A percentile compares a stretch with the other conserved stretches of the same genome.
phyloP scores from a whole-genome alignment of 164 flowering plant species.

The Paratinospora sagittata region DNA sequence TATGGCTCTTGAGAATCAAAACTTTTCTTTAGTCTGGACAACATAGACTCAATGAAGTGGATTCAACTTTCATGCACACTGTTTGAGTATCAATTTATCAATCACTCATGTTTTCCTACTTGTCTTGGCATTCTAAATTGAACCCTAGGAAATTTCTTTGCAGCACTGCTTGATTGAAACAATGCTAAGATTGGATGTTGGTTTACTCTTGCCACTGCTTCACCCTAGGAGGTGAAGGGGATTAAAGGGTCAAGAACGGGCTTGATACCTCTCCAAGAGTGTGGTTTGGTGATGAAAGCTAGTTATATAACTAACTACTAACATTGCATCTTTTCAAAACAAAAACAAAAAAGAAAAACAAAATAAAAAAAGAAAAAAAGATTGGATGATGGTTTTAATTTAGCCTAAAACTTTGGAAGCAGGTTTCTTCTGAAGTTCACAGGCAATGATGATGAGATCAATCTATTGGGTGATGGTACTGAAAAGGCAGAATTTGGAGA shows the following conservation, averaged over 20 bases:
- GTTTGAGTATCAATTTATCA: background rate
- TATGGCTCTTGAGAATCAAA: conserved; percentile 1
- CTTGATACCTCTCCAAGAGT: too few relatives aligned
- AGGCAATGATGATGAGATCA: conserved; percentile 82
- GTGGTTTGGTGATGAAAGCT: too few relatives aligned
- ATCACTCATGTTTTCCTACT: background rate
- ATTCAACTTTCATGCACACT: too few relatives aligned
- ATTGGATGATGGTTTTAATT: too few relatives aligned
- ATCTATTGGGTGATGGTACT: conserved; percentile 88
- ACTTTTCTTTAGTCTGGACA: background rate
- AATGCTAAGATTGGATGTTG: background rate
- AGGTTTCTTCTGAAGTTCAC: conserved; percentile 90
- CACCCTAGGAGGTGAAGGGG: too few relatives aligned
- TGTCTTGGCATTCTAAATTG: background rate
- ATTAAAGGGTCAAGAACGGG: too few relatives aligned
- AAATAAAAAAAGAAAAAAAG: too few relatives aligned
- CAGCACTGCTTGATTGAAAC: background rate
- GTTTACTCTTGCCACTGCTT: too few relatives aligned
- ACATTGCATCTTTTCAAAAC: too few relatives aligned
- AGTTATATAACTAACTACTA: too few relatives aligned
- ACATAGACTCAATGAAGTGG: background rate
- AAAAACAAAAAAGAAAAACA: too few relatives aligned
- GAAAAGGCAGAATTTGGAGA: conserved; percentile 90
- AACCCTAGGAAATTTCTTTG: background rate
- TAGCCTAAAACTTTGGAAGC: conserved; percentile 10